Conservation (phyloP, 345 rosid species). For the Arabis hirsuta region DNA sequence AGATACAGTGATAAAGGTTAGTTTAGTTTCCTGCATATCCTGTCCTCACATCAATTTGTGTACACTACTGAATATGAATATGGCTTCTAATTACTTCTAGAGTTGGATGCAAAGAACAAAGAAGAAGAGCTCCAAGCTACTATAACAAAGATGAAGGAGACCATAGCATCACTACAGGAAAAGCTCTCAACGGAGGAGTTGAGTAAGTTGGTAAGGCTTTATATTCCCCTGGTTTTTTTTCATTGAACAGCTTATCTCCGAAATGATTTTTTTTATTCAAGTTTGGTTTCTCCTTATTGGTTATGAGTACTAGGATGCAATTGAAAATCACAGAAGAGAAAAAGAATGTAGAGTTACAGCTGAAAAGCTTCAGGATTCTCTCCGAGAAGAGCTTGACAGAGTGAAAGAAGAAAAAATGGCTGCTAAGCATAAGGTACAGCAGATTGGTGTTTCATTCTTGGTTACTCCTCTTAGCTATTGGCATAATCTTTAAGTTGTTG, state of each 20-base stretch:
- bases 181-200: conserved; percentile 62
- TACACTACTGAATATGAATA: no score
- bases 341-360: conserved; percentile 64
- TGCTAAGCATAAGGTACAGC: conserved; percentile 69
- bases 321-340: conserved; percentile 61
- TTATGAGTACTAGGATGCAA: conserved; percentile 57
- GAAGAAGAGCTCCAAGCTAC: conserved; percentile 52
- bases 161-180: conserved; percentile 55
- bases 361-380: conserved; percentile 65
- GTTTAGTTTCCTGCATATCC: neutral
- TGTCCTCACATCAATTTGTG: no score
- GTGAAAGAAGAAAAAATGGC: conserved; percentile 63
- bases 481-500: conserved; percentile 4
- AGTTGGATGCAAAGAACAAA: conserved; percentile 57
- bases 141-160: conserved; percentile 52
- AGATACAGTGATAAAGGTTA: conserved; percentile 59
- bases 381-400: conserved; percentile 70
- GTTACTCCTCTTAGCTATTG: neutral
- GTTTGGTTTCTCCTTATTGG: neutral
- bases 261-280: no score
- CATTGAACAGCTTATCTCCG: neutral
- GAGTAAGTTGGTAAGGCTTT: conserved; percentile 58
- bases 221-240: neutral
- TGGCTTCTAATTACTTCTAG: conserved; percentile 37
- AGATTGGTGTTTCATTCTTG: neutral